Percentiles rank a stretch among this genome's conserved stretches.
These are phyloP conservation scores for Rhynchosporium agropyri DNA, from an alignment of 2,329 filamentous ascomycete species.

Conservation along the genomic window DNA sequence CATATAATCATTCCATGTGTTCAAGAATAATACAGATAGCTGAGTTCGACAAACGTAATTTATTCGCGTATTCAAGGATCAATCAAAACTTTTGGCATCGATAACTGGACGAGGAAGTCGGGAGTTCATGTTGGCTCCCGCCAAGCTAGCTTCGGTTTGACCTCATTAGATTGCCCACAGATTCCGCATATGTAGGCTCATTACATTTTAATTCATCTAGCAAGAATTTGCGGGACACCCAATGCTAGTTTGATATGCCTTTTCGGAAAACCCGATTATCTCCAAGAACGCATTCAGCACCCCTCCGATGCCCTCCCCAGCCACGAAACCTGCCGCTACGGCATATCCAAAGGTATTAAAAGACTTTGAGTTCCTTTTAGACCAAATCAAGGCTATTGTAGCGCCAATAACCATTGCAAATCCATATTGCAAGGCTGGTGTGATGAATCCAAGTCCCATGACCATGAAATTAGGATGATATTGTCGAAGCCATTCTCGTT, in stretches of 20 bases:
- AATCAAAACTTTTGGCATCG: too few species aligned
- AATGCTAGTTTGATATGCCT: slow-evolving; percentile 41
- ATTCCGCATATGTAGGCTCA: too few species aligned
- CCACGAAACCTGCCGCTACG: slow-evolving; percentile 62
- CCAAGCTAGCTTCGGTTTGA: too few species aligned
- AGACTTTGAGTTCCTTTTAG: slow-evolving; percentile 52
- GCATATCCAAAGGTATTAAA: slow-evolving; percentile 64
- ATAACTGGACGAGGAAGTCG: too few species aligned
- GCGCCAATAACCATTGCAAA: slow-evolving; percentile 61
- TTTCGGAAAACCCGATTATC: slow-evolving; percentile 43
- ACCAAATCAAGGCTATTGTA: slow-evolving; percentile 55
- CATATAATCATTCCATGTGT: too few species aligned
- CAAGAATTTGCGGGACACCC: slow-evolving; percentile 40
- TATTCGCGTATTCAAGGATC: too few species aligned
- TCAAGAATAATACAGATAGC: too few species aligned
- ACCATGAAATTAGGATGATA: slow-evolving; percentile 66
- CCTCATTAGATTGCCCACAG: too few species aligned
- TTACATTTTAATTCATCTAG: not conserved
- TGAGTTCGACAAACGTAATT: too few species aligned
- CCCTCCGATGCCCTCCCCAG: slow-evolving; percentile 65
- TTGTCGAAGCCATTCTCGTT: slow-evolving; percentile 55
- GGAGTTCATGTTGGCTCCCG: too few species aligned
- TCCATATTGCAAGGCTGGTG: slow-evolving; percentile 60
- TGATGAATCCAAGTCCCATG: slow-evolving; percentile 60
- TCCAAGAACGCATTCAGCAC: slow-evolving; percentile 57